Base-by-base conservation (phyloP, 768 basidiomycete species). In the Xanthoconium purpureum region DNA sequence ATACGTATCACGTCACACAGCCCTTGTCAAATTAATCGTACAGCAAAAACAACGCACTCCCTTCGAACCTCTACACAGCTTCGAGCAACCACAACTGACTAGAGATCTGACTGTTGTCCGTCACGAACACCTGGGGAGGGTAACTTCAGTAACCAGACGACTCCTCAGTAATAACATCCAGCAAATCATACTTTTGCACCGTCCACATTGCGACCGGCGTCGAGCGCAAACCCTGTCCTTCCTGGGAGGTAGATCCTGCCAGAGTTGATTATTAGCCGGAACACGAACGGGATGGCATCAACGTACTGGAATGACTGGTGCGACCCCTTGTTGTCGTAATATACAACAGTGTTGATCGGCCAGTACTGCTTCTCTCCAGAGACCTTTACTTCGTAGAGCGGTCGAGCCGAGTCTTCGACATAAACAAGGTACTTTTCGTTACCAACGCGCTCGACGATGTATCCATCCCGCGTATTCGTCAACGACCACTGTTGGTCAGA, bases 71-170 rank as follows among this genome's bases (percentile, higher is more conserved):
- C 37, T 17, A 15, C 13, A 10, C 44, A n/a, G 17, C 14, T 9
- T 57, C 55, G 17, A 57, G 40, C 10, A 44, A 3, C 56, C 56
- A 57, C 17, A 57, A 3, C 47, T 57, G 56, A 32, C 38, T 42
- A 35, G 56, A 56, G 15, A 56, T 56, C 13, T 32, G 37, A 13
- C 39, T 28, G 14, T 57, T 47, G 37, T 57, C 42, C 14, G 39
- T 35, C 28, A 47, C 39, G n/a, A 39, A 47, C 45, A 30, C 45
- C 54, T 57, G 20, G 12, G 13, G 32, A 5, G 6, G 14, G 5
- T n/a, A 8, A 37, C 3, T 28, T 10, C 3, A 7, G 35, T 57
- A 30, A 43, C 40, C 9, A 7, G 28, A 28, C 3, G 6, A 33
- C 3, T 3, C 8, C 33, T 35, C 33, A 15, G 4, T 13, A 3